phyloP scores from a whole-genome alignment of 192 early-diverging fungal genomes.

The Backusella circina region DNA sequence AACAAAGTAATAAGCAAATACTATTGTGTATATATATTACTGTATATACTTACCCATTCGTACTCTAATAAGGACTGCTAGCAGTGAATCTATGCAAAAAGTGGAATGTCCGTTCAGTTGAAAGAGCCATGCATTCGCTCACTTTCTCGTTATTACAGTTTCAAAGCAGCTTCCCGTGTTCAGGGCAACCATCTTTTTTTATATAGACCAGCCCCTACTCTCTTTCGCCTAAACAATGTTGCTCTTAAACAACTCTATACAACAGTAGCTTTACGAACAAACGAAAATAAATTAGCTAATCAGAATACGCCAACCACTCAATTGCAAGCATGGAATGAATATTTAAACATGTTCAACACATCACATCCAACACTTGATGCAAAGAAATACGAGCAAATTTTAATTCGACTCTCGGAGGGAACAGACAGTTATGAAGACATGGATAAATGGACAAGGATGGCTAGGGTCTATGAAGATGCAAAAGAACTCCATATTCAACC shows the following conservation, averaged over 20 bases:
- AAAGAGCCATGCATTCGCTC: slow-evolving; percentile 16
- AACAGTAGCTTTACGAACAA: neutral
- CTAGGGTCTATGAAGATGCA: slow-evolving; percentile 7
- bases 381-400: neutral
- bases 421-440: neutral
- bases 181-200: neutral
- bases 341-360: neutral
- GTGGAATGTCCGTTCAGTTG: slow-evolving; percentile 16
- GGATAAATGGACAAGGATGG: neutral
- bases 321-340: neutral
- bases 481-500: neutral
- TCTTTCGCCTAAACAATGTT: neutral
- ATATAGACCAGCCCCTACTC: neutral
- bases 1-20: neutral
- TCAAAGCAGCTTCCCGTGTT: neutral
- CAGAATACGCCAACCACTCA: neutral
- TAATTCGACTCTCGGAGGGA: neutral
- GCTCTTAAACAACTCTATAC: neutral
- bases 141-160: slow-evolving; percentile 1
- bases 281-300: neutral
- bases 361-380: neutral
- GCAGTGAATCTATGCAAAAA: slow-evolving; percentile 7
- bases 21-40: neutral
- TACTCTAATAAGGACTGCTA: neutral
- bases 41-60: neutral